A percentile compares a stretch with the other conserved stretches of the same genome.
Conservation (phyloP, 129 eudicot species). For the Rutidosis leptorrhynchoides region DNA sequence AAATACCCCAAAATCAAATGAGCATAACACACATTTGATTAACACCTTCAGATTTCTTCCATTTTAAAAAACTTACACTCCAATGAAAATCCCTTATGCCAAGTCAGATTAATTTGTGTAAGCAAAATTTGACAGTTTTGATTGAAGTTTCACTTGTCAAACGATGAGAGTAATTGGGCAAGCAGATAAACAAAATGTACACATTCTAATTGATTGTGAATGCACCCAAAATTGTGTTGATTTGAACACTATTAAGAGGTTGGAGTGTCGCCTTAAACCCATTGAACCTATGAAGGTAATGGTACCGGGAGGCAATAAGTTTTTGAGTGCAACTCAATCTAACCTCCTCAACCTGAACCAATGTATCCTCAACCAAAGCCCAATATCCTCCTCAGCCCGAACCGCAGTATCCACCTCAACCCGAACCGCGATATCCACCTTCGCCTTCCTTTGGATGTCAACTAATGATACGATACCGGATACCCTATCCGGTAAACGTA, state of each 20-base stretch:
- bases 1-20: conserved; percentile 50
- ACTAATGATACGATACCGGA: too few species aligned
- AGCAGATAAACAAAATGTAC: too few species aligned
- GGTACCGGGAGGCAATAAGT: too few species aligned
- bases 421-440: background rate
- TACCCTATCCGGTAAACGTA: too few species aligned
- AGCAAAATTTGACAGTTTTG: background rate
- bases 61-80: background rate
- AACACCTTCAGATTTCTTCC: background rate
- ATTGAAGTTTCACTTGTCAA: background rate
- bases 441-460: background rate
- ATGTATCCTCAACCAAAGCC: background rate
- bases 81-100: background rate
- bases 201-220: too few species aligned
- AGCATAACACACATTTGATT: conserved; percentile 10
- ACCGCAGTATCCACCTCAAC: background rate
- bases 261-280: too few species aligned
- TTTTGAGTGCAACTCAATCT: too few species aligned
- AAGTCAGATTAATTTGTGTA: background rate
- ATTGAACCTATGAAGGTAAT: too few species aligned
- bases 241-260: too few species aligned
- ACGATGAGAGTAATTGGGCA: too few species aligned
- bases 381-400: background rate
- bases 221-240: too few species aligned
- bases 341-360: conserved; percentile 6